Conservation (phyloP, 768 basidiomycete species). For the Boletus insuetus region DNA sequence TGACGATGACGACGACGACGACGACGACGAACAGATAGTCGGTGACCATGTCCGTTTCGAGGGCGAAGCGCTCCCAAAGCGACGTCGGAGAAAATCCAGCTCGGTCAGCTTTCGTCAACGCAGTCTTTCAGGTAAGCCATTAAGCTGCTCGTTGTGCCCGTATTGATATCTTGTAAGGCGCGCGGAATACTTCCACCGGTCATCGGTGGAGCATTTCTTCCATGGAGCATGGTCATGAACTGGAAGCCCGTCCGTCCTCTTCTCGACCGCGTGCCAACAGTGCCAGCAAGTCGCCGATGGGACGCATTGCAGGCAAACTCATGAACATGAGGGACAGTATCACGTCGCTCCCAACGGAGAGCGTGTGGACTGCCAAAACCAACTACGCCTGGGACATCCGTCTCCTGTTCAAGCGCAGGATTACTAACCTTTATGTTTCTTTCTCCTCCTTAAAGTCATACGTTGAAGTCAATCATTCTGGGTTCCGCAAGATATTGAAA, state of each 20-base stretch:
- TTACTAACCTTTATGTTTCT: slow-evolving; percentile 78
- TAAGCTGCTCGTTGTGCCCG: neutral
- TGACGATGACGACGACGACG: slow-evolving; percentile 54
- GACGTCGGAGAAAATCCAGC: slow-evolving; percentile 37
- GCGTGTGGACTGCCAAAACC: slow-evolving; percentile 77
- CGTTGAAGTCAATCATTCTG: slow-evolving; percentile 88
- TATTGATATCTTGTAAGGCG: slow-evolving; percentile 11
- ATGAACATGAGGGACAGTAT: slow-evolving; percentile 52
- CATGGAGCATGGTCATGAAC: slow-evolving; percentile 37
- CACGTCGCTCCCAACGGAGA: slow-evolving; percentile 40
- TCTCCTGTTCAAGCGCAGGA: slow-evolving; percentile 84
- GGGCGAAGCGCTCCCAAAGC: slow-evolving; percentile 24
- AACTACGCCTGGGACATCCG: slow-evolving; percentile 83
- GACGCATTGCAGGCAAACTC: slow-evolving; percentile 46
- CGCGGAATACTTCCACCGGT: slow-evolving; percentile 2
- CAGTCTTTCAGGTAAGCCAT: slow-evolving; percentile 20
- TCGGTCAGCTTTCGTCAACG: slow-evolving; percentile 25
- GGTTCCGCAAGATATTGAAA: slow-evolving; percentile 93
- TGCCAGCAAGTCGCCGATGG: slow-evolving; percentile 34
- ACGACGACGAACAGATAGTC: slow-evolving; percentile 33
- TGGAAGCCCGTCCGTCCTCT: slow-evolving; percentile 25
- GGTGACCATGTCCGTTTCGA: slow-evolving; percentile 29
- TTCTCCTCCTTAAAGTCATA: slow-evolving; percentile 79
- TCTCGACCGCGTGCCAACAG: slow-evolving; percentile 26
- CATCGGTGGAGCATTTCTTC: slow-evolving; percentile 48